Evolutionary conservation across 768 basidiomycete genomes (phyloP).

Genomic region (Lentinus brumalis): DNA sequence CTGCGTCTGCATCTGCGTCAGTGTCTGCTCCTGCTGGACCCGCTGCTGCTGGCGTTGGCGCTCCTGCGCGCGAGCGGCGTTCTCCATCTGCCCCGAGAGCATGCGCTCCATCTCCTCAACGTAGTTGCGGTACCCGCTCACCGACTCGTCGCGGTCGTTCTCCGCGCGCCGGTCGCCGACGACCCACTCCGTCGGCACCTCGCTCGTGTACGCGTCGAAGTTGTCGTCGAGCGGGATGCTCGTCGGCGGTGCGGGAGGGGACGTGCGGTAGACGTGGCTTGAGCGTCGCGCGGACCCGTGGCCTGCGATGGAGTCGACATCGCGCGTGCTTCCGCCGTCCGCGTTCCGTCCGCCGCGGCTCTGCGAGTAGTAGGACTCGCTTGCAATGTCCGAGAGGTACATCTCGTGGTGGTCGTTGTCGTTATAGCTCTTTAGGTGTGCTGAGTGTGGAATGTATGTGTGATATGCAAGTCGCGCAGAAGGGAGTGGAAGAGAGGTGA

Average conservation of each 20-base stretch:
- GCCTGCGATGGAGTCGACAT: background rate
- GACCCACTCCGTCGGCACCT: slow-evolving; percentile 31
- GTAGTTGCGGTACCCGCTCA: slow-evolving; percentile 33
- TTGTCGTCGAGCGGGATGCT: slow-evolving; percentile 30
- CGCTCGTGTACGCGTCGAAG: slow-evolving; percentile 32
- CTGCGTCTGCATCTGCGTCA: background rate
- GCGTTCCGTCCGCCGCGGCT: background rate
- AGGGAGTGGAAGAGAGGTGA: background rate
- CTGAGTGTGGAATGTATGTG: too few relatives aligned
- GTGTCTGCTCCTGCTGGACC: background rate
- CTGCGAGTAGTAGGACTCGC: slow-evolving; percentile 15
- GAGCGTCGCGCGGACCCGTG: slow-evolving; percentile 4
- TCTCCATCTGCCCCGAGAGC: slow-evolving; percentile 25
- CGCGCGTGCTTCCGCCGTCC: background rate
- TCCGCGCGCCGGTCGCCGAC: slow-evolving; percentile 19
- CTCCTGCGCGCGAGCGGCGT: slow-evolving; percentile 17
- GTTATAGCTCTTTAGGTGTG: background rate
- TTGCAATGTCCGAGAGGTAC: slow-evolving; percentile 22
- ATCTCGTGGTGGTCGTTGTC: slow-evolving; percentile 7
- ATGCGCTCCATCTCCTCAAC: slow-evolving; percentile 34
- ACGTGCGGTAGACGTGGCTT: slow-evolving; percentile 12
- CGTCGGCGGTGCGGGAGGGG: slow-evolving; percentile 17
- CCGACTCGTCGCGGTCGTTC: slow-evolving; percentile 26
- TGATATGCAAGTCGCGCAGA: too few relatives aligned
- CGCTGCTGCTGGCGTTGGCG: slow-evolving; percentile 4